Percentiles rank a stretch among this genome's conserved stretches.
phyloP scores from a whole-genome alignment of 2,329 filamentous ascomycete species.

The Beauveria sp. region DNA sequence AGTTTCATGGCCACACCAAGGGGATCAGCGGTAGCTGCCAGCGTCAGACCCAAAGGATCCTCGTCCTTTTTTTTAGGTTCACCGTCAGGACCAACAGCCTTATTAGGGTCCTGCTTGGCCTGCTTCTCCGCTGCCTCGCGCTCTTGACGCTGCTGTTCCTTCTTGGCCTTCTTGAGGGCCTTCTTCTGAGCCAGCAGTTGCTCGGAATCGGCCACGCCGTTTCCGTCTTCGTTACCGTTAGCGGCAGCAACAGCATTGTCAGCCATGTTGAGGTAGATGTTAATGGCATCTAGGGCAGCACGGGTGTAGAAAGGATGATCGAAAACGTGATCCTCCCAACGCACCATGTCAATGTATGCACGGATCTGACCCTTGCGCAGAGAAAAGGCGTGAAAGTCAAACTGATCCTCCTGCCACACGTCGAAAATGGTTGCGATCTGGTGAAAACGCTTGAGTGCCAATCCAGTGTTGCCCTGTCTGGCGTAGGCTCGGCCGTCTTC shows the following conservation, averaged over 20 bases:
- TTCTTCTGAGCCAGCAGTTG: constrained; percentile 71
- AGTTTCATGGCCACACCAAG: constrained; percentile 85
- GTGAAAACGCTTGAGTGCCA: constrained; percentile 89
- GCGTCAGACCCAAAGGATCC: constrained; percentile 74
- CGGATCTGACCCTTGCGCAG: constrained; percentile 93
- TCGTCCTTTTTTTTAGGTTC: constrained; percentile 81
- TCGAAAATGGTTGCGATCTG: constrained; percentile 89
- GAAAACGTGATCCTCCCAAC: constrained; percentile 87
- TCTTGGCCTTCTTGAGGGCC: constrained; percentile 82
- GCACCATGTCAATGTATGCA: constrained; percentile 91
- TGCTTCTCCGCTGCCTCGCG: constrained; percentile 72
- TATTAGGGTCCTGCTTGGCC: constrained; percentile 78
- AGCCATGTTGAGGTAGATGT: constrained; percentile 70
- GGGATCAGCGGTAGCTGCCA: constrained; percentile 75
- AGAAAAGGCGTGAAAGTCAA: constrained; percentile 97
- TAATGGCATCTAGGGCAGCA: constrained; percentile 72
- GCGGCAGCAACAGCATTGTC: constrained; percentile 65
- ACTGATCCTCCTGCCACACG: constrained; percentile 96
- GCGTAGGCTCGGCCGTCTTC: constrained; percentile 90
- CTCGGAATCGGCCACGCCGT: constrained; percentile 41
- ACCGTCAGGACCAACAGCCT: constrained; percentile 51
- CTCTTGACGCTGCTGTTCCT: constrained; percentile 57
- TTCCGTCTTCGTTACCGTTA: constrained; percentile 51
- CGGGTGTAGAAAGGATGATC: constrained; percentile 91
- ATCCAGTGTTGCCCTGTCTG: constrained; percentile 70